Evolutionary conservation across 805 yeast species (phyloP).

Genomic region (Sugiyamaella smithiae): DNA sequence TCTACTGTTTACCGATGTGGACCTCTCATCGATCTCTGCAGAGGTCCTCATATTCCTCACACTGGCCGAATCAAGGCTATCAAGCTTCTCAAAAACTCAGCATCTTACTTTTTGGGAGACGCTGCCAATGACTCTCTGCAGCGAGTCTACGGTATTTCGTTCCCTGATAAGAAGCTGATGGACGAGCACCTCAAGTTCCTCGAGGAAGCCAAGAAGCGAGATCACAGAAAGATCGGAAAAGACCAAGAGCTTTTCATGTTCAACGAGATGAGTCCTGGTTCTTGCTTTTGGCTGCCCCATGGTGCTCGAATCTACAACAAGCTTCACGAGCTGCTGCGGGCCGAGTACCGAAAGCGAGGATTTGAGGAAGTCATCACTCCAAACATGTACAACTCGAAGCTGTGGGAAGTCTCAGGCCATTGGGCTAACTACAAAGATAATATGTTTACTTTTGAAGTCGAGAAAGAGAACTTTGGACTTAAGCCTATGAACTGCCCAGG

Average conservation of each 20-base stretch:
- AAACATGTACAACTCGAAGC: constrained; percentile 94
- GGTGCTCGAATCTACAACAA: constrained; percentile 97
- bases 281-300: constrained; percentile 98
- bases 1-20: constrained; percentile 98
- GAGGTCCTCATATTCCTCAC: constrained; percentile 97
- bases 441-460: constrained; percentile 96
- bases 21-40: constrained; percentile 91
- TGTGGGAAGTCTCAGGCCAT: constrained; percentile 99
- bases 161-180: constrained; percentile 97
- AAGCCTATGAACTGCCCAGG: constrained; percentile 92
- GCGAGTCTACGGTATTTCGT: constrained; percentile 95
- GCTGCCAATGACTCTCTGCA: constrained; percentile 90
- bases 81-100: constrained; percentile 91
- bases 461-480: constrained; percentile 90
- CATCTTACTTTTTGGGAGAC: constrained; percentile 95
- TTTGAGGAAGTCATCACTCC: constrained; percentile 99
- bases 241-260: constrained; percentile 95
- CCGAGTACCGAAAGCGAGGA: constrained; percentile 88
- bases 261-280: constrained; percentile 96
- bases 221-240: constrained; percentile 90
- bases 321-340: constrained; percentile 72
- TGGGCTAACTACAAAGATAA: constrained; percentile 98
- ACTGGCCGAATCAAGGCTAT: constrained; percentile 95
- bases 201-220: constrained; percentile 92
- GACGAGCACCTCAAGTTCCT: constrained; percentile 91